Base-by-base conservation (phyloP, 148 eudicot genomes). In the Suaeda aralocaspica region DNA sequence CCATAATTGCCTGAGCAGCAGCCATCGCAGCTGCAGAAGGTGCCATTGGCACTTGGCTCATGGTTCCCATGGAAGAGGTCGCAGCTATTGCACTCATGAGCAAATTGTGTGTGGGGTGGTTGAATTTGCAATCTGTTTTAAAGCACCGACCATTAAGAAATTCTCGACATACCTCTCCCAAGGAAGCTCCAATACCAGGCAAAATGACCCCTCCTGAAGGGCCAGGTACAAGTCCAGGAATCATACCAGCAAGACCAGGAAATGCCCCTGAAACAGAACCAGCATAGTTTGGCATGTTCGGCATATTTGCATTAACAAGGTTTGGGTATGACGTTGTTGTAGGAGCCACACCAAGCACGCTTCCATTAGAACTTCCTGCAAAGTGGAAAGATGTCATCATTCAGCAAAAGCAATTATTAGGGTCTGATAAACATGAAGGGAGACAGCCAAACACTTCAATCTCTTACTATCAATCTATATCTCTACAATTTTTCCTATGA, bases 21-120 rank as follows among this genome's bases (percentile, higher is more conserved):
- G 96, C 96, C 97, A 94, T 94, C 33, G 98, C 98, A 83, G 98
- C 97, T 75, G 98, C 98, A 79, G 98, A 89, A 61, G 97, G 98
- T 7, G 98, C 89, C 98, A 93, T 93, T 8, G 98, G 96, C 59
- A 83, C 95, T 83, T 91, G 98, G 77, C 92, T 94, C 57, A 86
- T 82, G 64, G 86, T 85, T 73, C 98, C 97, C 92, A 91, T 86
- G 65, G 79, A 80, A 67, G 92, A 84, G 33, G 96, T 83, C 50
- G 98, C 89, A 72, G 96, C 91, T 76, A 94, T 73, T 29, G 95
- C 92, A 72, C 89, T 83, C 87, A 87, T 84, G 62, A 94, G 84
- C 74, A 94, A 68, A 74, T 80, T 89, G 77, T 91, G 96, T 56
- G 90, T 88, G n/a, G 98, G 98, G 73, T 94, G 98, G 72, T 45